Percentiles rank a stretch among this genome's conserved stretches.
These are phyloP conservation scores for Botrytis paeoniae DNA, from an alignment of 2,329 filamentous ascomycete genomes.

Conservation along the genomic window DNA sequence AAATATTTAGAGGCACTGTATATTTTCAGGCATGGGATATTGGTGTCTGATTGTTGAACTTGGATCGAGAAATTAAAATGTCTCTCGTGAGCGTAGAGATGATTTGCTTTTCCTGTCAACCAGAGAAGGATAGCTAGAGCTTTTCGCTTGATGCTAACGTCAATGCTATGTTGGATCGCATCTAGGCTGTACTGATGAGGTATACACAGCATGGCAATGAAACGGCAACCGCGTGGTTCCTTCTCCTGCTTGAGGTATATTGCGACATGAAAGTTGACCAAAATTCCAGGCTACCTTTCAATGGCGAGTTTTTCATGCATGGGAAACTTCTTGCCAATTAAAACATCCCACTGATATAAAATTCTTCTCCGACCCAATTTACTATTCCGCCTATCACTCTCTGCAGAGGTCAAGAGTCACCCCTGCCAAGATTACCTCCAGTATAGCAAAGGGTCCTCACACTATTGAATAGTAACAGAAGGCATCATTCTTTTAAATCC, in stretches of 20 bases:
- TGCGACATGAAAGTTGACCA: not conserved
- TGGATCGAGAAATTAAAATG: not conserved
- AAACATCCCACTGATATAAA: no score
- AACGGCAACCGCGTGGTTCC: not conserved
- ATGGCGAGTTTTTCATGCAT: not conserved
- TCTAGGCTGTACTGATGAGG: not conserved
- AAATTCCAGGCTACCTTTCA: not conserved
- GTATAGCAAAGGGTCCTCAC: no score
- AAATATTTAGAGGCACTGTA: not conserved
- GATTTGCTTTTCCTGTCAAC: not conserved
- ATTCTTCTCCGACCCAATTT: no score
- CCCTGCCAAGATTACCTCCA: no score
- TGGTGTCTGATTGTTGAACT: not conserved
- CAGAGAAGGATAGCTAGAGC: not conserved
- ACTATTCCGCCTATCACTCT: no score
- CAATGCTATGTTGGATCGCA: not conserved
- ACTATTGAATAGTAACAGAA: no score
- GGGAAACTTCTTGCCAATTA: no score
- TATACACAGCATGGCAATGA: not conserved
- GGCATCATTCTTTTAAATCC: no score
- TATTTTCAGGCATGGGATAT: not conserved
- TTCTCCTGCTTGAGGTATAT: not conserved
- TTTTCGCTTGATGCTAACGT: not conserved
- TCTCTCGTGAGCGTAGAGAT: not conserved
- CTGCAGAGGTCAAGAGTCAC: no score